Conservation (phyloP, 2,329 filamentous ascomycete genomes). For the Sodiomyces alkalinus region DNA sequence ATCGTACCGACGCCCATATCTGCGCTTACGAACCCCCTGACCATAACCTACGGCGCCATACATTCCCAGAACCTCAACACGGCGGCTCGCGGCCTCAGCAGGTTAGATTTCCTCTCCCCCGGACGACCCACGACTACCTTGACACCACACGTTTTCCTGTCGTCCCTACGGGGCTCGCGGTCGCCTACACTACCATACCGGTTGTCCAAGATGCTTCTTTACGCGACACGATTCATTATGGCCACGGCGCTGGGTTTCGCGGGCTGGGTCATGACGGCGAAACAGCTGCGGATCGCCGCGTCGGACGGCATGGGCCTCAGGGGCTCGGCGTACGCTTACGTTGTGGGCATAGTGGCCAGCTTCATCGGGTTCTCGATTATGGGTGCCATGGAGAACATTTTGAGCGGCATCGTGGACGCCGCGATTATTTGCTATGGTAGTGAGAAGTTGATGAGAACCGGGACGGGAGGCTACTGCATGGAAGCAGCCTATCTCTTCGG, state of each 20-base stretch:
- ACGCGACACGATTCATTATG: constrained; percentile 85
- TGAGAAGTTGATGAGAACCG: constrained; percentile 56
- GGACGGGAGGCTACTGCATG: constrained; percentile 67
- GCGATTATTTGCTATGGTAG: constrained; percentile 90
- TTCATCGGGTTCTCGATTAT: constrained; percentile 92
- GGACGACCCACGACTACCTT: constrained; percentile 59
- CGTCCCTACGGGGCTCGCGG: constrained; percentile 11
- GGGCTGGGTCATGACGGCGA: constrained; percentile 90
- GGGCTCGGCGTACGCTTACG: constrained; percentile 86
- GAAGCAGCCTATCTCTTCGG: constrained; percentile 85
- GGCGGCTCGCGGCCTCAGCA: constrained; percentile 64
- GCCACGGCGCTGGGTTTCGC: constrained; percentile 80
- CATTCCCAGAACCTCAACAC: constrained; percentile 71
- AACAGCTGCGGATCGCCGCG: constrained; percentile 50
- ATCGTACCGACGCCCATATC: constrained; percentile 76
- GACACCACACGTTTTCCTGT: constrained; percentile 36
- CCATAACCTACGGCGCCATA: constrained; percentile 84
- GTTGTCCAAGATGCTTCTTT: constrained; percentile 78
- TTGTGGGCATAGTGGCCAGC: constrained; percentile 81
- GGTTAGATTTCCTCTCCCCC: constrained; percentile 67
- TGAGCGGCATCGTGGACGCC: constrained; percentile 77
- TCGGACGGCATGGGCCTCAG: constrained; percentile 40
- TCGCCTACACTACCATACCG: constrained; percentile 63
- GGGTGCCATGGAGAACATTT: constrained; percentile 76
- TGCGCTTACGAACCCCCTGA: constrained; percentile 77